Conservation (phyloP, 75 land plant genomes). For the Pinus albicaulis region DNA sequence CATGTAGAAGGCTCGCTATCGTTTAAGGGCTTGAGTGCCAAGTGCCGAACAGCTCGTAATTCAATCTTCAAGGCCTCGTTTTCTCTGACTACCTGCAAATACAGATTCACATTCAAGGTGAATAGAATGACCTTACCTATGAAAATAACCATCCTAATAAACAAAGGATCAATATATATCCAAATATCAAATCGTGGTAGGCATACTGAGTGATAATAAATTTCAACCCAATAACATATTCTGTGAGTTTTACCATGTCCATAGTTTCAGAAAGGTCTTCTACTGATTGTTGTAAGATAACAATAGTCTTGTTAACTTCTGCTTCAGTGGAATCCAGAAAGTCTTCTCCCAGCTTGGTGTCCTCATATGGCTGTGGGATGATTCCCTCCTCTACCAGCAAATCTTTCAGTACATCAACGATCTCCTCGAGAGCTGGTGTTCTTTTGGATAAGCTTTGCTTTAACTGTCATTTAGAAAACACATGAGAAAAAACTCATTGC, state of each 20-base stretch:
- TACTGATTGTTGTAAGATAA: constrained; percentile 12
- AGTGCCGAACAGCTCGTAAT: constrained; percentile 9
- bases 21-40: background rate
- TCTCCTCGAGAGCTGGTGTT: constrained; percentile 11
- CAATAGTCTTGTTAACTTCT: constrained; percentile 12
- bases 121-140: background rate
- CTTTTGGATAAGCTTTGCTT: constrained; percentile 13
- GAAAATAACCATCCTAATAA: background rate
- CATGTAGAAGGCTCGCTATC: background rate
- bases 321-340: constrained; percentile 9
- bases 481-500: background rate
- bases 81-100: constrained; percentile 21
- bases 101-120: background rate
- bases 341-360: background rate
- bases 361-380: constrained; percentile 1
- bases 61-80: constrained; percentile 20
- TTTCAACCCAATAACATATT: background rate
- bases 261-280: constrained; percentile 16
- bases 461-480: constrained; percentile 8
- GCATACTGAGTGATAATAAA: background rate
- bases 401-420: constrained; percentile 14
- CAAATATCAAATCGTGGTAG: background rate
- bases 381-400: constrained; percentile 22
- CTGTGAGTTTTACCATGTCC: constrained; percentile 5
- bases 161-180: background rate